Evolutionary conservation across 2,329 filamentous ascomycete species (phyloP).

Genomic region (Phialophora expanda): DNA sequence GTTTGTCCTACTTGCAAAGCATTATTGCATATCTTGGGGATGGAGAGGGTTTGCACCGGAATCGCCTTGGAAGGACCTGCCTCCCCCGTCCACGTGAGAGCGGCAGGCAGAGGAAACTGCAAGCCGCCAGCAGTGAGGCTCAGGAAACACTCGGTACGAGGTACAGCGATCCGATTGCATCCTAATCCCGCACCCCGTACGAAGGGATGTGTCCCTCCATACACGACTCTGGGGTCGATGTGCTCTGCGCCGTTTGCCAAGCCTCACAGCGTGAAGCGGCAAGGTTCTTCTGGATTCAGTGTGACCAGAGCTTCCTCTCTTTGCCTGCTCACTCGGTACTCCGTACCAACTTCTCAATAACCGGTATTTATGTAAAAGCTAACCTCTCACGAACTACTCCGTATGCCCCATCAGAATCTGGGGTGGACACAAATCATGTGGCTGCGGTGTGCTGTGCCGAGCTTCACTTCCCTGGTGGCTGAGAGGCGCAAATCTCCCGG

Average conservation of each 20-base stretch:
- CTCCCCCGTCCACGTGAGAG: slow-evolving; percentile 39
- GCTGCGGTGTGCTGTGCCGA: neutral
- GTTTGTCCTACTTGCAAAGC: slow-evolving; percentile 81
- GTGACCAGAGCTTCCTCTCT: neutral
- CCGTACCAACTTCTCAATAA: neutral
- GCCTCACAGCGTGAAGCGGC: neutral
- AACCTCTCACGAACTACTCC: neutral
- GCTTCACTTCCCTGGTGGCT: neutral
- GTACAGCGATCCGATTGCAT: neutral
- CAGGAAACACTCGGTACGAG: neutral
- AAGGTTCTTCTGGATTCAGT: neutral
- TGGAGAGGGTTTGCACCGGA: slow-evolving; percentile 63
- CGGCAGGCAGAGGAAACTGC: neutral
- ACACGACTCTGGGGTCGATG: neutral
- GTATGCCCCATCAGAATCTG: neutral
- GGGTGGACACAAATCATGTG: neutral
- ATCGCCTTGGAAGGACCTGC: slow-evolving; percentile 45
- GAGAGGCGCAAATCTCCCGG: neutral
- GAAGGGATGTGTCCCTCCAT: neutral
- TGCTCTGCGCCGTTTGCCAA: neutral
- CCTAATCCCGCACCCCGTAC: neutral
- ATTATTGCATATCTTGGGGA: slow-evolving; percentile 91
- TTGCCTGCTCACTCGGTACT: neutral
- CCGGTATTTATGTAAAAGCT: neutral
- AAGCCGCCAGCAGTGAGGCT: neutral